A percentile compares a stretch with the other conserved stretches of the same genome.
Conservation (phyloP, 495 filamentous ascomycete genomes). For the Glutinoglossum americanum region DNA sequence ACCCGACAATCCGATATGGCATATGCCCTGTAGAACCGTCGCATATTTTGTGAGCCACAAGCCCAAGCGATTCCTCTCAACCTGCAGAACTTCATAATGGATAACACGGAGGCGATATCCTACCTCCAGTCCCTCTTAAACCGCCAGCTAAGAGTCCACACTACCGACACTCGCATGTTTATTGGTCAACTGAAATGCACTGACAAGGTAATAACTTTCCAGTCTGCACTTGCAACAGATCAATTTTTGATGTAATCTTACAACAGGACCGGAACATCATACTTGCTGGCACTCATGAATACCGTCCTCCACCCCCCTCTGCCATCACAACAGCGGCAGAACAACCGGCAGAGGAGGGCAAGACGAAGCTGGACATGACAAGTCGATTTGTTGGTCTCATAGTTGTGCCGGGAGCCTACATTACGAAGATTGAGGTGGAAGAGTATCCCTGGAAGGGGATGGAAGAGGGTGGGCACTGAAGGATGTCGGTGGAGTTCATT, state of each 20-base stretch:
- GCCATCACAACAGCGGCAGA: constrained; percentile 19
- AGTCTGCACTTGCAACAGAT: background rate
- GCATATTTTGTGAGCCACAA: background rate
- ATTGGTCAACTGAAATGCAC: constrained; percentile 83
- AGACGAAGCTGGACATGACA: constrained; percentile 46
- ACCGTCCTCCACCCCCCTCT: constrained; percentile 35
- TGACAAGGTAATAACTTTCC: constrained; percentile 43
- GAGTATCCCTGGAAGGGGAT: constrained; percentile 21
- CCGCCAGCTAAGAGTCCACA: constrained; percentile 55
- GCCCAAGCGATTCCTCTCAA: background rate
- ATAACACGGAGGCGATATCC: constrained; percentile 3
- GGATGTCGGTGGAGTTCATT: background rate
- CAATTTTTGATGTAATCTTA: background rate
- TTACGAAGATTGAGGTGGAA: constrained; percentile 76
- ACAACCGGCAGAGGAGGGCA: constrained; percentile 11
- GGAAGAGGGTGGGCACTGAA: background rate
- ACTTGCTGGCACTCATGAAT: constrained; percentile 67
- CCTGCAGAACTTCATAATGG: background rate
- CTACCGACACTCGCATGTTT: constrained; percentile 73
- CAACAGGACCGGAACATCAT: constrained; percentile 62
- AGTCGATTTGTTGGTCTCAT: constrained; percentile 75
- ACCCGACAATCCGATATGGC: background rate
- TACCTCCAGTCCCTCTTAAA: constrained; percentile 25
- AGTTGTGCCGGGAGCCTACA: constrained; percentile 69
- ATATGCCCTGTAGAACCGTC: background rate